Percentiles rank a stretch among this genome's conserved stretches.
Conservation (phyloP, 1,284 basidiomycete genomes). For the Naganishia sp. region DNA sequence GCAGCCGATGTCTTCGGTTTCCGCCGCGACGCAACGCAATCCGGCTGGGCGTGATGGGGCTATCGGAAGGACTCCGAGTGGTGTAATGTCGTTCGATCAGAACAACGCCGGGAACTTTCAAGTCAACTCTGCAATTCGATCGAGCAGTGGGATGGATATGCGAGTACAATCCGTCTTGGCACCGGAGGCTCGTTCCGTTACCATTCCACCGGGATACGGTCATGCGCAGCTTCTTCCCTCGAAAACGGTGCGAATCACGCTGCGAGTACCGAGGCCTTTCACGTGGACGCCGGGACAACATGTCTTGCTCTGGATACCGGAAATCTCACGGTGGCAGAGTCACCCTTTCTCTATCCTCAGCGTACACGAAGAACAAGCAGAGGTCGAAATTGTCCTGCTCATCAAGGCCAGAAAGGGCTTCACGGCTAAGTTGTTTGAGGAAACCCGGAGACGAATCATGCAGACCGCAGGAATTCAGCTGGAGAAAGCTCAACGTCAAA, state of each 20-base stretch:
- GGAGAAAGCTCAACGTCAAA: conserved; percentile 37
- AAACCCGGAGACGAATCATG: conserved; percentile 52
- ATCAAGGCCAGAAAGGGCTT: conserved; percentile 75
- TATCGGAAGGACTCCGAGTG: not conserved
- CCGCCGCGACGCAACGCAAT: not conserved
- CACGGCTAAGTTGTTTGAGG: conserved; percentile 72
- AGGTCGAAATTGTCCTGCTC: conserved; percentile 68
- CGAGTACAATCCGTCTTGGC: conserved; percentile 7
- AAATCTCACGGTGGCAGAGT: conserved; percentile 66
- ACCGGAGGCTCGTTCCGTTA: conserved; percentile 11
- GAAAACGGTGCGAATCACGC: conserved; percentile 70
- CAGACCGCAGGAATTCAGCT: conserved; percentile 38
- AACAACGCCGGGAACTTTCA: not conserved
- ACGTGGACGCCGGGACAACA: conserved; percentile 69
- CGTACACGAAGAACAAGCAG: conserved; percentile 62
- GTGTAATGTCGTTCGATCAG: not conserved
- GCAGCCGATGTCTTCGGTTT: not conserved
- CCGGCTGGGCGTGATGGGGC: not conserved
- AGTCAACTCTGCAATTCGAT: not conserved
- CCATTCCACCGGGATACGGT: conserved; percentile 59
- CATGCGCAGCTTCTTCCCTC: conserved; percentile 78
- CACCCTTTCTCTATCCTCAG: conserved; percentile 82
- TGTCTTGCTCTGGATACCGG: conserved; percentile 70
- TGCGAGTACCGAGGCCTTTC: conserved; percentile 64
- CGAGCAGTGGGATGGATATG: not conserved